Percentiles rank a stretch among this genome's conserved stretches.
These are phyloP conservation scores for Hypoxylon cercidicola DNA, from an alignment of 495 filamentous ascomycete species.

Conservation along the genomic window DNA sequence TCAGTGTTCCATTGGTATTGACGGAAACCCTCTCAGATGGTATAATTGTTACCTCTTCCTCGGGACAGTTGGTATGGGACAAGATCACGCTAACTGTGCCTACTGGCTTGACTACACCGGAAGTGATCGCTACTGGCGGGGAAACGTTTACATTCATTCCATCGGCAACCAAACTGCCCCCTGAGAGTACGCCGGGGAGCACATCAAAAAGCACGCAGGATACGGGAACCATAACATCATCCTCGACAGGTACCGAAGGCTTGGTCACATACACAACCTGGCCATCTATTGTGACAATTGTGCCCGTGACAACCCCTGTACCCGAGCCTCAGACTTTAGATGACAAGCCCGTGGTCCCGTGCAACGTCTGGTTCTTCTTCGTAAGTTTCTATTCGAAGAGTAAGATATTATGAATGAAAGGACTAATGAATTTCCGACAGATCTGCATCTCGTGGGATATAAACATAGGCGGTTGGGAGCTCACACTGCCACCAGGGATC, in stretches of 20 bases:
- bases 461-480: slow-evolving; percentile 9
- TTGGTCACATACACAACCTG: slow-evolving; percentile 7
- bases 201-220: no score
- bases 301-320: slow-evolving; percentile 7
- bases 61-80: no score
- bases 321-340: slow-evolving; percentile 3
- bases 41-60: no score
- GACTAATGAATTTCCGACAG: neutral
- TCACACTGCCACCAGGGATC: slow-evolving; percentile 13
- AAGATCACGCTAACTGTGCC: no score
- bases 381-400: slow-evolving; percentile 4
- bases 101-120: neutral
- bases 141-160: neutral
- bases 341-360: slow-evolving; percentile 6
- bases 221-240: neutral
- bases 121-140: neutral
- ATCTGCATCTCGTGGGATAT: slow-evolving; percentile 6
- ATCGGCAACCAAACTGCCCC: neutral
- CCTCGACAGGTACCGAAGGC: neutral
- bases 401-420: neutral
- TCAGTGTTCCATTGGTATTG: neutral
- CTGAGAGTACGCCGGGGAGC: no score
- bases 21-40: no score
- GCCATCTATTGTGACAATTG: slow-evolving; percentile 1
- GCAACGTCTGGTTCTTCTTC: slow-evolving; percentile 17